phyloP scores from a whole-genome alignment of 441 rosid species.

The Syzygium malaccense region DNA sequence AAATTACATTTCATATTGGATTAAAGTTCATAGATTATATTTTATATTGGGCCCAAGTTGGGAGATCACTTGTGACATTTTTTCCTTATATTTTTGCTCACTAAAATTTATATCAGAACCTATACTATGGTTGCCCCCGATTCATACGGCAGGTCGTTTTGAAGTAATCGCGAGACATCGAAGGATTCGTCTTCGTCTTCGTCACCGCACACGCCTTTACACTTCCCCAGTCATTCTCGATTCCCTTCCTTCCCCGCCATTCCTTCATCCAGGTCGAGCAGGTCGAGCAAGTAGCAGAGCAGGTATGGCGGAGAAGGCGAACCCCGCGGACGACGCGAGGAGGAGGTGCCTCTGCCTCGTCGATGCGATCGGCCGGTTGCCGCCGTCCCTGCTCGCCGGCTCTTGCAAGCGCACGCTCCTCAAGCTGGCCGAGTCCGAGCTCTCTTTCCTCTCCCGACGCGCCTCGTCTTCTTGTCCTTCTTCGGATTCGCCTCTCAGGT shows the following conservation, averaged over 20 bases:
- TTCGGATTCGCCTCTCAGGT: constrained; percentile 25
- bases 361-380: constrained; percentile 26
- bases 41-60: too few species aligned
- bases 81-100: too few species aligned
- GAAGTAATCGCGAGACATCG: neutral
- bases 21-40: too few species aligned
- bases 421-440: constrained; percentile 65
- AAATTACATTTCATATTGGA: too few species aligned
- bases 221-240: neutral
- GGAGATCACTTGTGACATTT: too few species aligned
- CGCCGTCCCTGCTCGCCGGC: constrained; percentile 24
- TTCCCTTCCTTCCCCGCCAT: neutral
- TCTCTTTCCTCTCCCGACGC: constrained; percentile 55
- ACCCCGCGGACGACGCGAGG: constrained; percentile 29
- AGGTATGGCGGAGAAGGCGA: neutral
- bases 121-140: neutral
- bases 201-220: neutral
- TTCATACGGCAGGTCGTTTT: neutral
- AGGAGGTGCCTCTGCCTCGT: constrained; percentile 43
- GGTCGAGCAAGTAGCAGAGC: neutral
- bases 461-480: constrained; percentile 22
- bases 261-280: neutral
- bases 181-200: neutral
- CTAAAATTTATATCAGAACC: neutral
- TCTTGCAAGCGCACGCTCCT: constrained; percentile 62